Evolutionary conservation across 1,284 basidiomycete genomes (phyloP).

Genomic region (Microbotryum silenes-acaulis): DNA sequence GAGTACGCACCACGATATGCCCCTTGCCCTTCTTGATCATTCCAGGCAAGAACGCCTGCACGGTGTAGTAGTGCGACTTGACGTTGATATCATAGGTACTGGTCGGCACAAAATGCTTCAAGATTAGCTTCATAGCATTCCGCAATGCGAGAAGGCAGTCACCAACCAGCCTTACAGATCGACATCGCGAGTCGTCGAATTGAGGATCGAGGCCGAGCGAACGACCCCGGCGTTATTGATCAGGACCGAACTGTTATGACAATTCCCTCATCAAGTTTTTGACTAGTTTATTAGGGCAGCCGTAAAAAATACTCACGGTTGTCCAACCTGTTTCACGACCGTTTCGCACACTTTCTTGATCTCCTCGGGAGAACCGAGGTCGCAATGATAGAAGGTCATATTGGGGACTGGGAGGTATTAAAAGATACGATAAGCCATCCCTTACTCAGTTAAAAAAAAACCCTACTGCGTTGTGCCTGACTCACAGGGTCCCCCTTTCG

Average conservation of each 20-base stretch:
- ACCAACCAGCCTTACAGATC: slow-evolving; percentile 53
- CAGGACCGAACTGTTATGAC: slow-evolving; percentile 60
- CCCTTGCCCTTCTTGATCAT: slow-evolving; percentile 71
- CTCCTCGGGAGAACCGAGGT: slow-evolving; percentile 77
- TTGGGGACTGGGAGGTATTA: slow-evolving; percentile 52
- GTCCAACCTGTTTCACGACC: slow-evolving; percentile 62
- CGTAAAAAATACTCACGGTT: slow-evolving; percentile 12
- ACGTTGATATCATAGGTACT: slow-evolving; percentile 88
- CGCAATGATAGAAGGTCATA: slow-evolving; percentile 67
- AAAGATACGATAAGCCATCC: background rate
- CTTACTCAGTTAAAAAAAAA: too few relatives aligned
- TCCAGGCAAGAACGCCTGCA: slow-evolving; percentile 85
- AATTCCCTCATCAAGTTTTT: slow-evolving; percentile 47
- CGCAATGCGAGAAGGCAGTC: background rate
- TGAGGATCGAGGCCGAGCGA: slow-evolving; percentile 75
- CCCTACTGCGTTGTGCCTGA: slow-evolving; percentile 3
- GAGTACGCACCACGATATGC: slow-evolving; percentile 61
- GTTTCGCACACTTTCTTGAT: slow-evolving; percentile 62
- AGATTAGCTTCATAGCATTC: too few relatives aligned
- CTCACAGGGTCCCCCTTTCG: slow-evolving; percentile 12
- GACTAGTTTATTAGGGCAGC: slow-evolving; percentile 47
- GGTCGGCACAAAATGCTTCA: background rate
- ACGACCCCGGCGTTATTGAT: slow-evolving; percentile 96
- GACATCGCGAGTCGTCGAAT: slow-evolving; percentile 67
- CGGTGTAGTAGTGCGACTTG: slow-evolving; percentile 77